Conservation (phyloP, 495 filamentous ascomycete species). For the Penicillium paradoxum region DNA sequence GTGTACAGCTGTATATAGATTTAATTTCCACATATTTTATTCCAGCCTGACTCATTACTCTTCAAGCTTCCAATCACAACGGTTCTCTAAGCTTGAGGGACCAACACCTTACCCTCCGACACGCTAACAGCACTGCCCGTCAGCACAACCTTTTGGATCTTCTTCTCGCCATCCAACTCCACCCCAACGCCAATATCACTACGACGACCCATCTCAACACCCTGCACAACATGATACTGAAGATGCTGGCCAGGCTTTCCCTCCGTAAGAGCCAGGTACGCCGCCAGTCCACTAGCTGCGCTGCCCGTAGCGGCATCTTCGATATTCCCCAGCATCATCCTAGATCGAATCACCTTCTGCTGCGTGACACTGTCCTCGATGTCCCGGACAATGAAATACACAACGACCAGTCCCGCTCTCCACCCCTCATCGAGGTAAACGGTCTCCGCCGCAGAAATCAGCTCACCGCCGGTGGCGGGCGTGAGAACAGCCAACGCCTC, state of each 20-base stretch:
- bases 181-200: slow-evolving; percentile 55
- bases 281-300: slow-evolving; percentile 54
- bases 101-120: slow-evolving; percentile 45
- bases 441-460: slow-evolving; percentile 6
- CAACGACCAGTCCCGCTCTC: slow-evolving; percentile 43
- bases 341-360: slow-evolving; percentile 29
- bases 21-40: not conserved
- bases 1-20: not conserved
- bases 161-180: slow-evolving; percentile 24
- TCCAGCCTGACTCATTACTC: not conserved
- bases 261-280: slow-evolving; percentile 51
- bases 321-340: slow-evolving; percentile 49
- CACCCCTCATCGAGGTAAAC: slow-evolving; percentile 56
- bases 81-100: slow-evolving; percentile 15
- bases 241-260: slow-evolving; percentile 20
- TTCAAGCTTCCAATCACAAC: not conserved
- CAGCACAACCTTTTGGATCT: slow-evolving; percentile 47
- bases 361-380: slow-evolving; percentile 24
- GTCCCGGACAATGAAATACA: slow-evolving; percentile 56
- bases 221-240: slow-evolving; percentile 59
- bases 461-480: slow-evolving; percentile 22
- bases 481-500: slow-evolving; percentile 31
- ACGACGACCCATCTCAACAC: slow-evolving; percentile 70
- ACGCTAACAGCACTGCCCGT: slow-evolving; percentile 56
- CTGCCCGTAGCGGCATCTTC: slow-evolving; percentile 73